Percentiles rank a stretch among this genome's conserved stretches.
phyloP scores from a whole-genome alignment of 2,329 filamentous ascomycete species.

The Ophiocordyceps camponoti-floridani region DNA sequence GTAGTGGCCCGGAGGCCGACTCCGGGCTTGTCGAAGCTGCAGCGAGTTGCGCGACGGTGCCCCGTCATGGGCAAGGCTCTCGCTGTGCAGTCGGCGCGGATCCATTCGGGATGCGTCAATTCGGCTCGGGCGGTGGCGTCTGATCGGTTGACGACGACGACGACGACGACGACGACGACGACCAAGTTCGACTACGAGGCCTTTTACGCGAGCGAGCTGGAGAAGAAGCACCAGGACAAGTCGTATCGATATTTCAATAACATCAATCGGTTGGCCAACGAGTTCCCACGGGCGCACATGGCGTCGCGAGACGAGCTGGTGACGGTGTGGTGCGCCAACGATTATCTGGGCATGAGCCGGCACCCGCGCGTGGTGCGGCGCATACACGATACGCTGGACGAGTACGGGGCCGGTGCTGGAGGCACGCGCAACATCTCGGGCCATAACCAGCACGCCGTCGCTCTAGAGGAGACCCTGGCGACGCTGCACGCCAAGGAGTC shows the following conservation, averaged over 20 bases:
- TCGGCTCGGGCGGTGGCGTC: constrained; percentile 35
- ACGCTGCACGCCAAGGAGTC: constrained; percentile 83
- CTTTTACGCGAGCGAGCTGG: constrained; percentile 76
- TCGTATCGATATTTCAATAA: constrained; percentile 99
- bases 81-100: constrained; percentile 61
- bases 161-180: not conserved
- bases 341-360: constrained; percentile 95
- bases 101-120: constrained; percentile 66
- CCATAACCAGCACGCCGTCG: constrained; percentile 87
- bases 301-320: constrained; percentile 66
- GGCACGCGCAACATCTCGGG: constrained; percentile 96
- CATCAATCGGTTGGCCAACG: constrained; percentile 93
- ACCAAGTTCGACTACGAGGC: constrained; percentile 71
- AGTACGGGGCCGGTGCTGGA: constrained; percentile 86
- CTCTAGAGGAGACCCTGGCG: constrained; percentile 64
- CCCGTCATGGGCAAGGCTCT: constrained; percentile 98
- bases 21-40: constrained; percentile 88
- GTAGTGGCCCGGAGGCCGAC: constrained; percentile 48
- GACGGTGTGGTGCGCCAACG: constrained; percentile 98
- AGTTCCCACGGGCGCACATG: constrained; percentile 92
- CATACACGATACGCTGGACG: constrained; percentile 92
- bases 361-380: constrained; percentile 71
- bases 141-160: not conserved
- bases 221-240: constrained; percentile 99
- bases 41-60: constrained; percentile 85